Evolutionary conservation across 345 rosid species (phyloP).

Genomic region (Aquilaria sinensis): DNA sequence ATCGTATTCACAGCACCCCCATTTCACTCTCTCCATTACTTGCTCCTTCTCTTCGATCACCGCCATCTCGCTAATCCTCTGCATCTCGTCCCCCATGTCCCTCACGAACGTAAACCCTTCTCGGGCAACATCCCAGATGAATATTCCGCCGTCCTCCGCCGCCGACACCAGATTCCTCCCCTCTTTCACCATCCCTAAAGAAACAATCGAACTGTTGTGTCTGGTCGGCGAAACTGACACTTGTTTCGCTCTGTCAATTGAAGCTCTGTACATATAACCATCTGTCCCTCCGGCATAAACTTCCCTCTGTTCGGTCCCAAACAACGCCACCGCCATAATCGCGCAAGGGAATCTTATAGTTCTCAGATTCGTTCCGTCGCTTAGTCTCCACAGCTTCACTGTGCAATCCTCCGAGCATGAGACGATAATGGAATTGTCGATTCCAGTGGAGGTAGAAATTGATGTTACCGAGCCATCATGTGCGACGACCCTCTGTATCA

Average conservation of each 20-base stretch:
- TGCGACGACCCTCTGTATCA: conserved; percentile 21
- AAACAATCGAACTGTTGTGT: conserved; percentile 26
- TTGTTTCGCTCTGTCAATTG: not conserved
- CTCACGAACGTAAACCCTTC: conserved; percentile 11
- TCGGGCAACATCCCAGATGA: conserved; percentile 24
- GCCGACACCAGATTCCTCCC: conserved; percentile 39
- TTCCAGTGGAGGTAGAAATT: conserved; percentile 14
- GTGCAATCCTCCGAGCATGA: conserved; percentile 38
- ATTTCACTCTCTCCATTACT: not conserved
- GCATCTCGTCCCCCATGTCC: conserved; percentile 17
- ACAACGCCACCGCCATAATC: conserved; percentile 17
- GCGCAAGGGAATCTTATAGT: conserved; percentile 29
- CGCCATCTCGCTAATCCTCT: conserved; percentile 26
- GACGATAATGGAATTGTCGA: conserved; percentile 11
- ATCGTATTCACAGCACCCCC: not conserved
- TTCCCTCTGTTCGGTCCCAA: conserved; percentile 21
- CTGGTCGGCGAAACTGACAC: conserved; percentile 11
- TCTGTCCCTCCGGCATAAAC: conserved; percentile 39
- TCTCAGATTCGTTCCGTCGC: conserved; percentile 19
- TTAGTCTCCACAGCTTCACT: conserved; percentile 28
- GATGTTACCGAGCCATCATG: conserved; percentile 35
- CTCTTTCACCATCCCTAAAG: conserved; percentile 18
- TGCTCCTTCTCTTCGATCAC: conserved; percentile 15
- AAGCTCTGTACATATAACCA: conserved; percentile 31
- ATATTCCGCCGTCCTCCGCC: conserved; percentile 36